phyloP scores from a whole-genome alignment of 192 early-diverging fungal species.

The Coemansia sp. region DNA sequence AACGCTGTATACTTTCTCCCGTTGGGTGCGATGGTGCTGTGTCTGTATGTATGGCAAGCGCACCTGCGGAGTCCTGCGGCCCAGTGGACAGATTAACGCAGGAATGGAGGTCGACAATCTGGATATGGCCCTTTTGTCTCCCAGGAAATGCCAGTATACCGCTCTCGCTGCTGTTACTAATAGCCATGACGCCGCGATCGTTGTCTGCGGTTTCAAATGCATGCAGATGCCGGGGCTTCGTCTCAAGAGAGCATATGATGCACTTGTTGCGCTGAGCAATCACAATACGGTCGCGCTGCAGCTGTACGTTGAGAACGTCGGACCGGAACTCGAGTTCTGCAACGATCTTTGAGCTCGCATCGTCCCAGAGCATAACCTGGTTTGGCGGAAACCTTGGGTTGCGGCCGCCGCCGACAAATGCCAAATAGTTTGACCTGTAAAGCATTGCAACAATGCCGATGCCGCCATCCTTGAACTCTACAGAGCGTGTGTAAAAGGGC shows the following conservation, averaged over 20 bases:
- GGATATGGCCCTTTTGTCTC: constrained; percentile 78
- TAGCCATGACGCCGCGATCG: constrained; percentile 71
- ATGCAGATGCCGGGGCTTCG: constrained; percentile 70
- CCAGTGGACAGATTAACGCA: constrained; percentile 31
- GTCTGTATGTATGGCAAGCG: constrained; percentile 3
- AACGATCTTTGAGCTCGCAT: constrained; percentile 66
- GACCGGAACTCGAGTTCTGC: constrained; percentile 77
- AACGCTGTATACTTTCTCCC: constrained; percentile 18
- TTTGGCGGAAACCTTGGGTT: constrained; percentile 85
- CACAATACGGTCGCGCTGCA: constrained; percentile 76
- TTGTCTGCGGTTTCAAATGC: constrained; percentile 81
- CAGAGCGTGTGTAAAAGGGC: neutral
- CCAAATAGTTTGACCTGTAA: constrained; percentile 82
- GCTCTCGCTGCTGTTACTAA: constrained; percentile 63
- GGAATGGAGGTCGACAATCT: constrained; percentile 76
- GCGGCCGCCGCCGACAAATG: constrained; percentile 80
- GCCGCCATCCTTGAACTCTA: constrained; percentile 81
- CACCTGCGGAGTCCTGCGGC: constrained; percentile 8
- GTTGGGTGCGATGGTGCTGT: neutral
- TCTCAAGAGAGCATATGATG: constrained; percentile 74
- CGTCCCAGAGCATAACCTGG: constrained; percentile 87
- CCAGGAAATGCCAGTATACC: constrained; percentile 85
- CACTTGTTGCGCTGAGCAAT: constrained; percentile 76
- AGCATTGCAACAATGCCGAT: constrained; percentile 83
- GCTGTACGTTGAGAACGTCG: constrained; percentile 77